phyloP scores from a whole-genome alignment of 2,329 filamentous ascomycete species.

The Exophiala xenobiotica region DNA sequence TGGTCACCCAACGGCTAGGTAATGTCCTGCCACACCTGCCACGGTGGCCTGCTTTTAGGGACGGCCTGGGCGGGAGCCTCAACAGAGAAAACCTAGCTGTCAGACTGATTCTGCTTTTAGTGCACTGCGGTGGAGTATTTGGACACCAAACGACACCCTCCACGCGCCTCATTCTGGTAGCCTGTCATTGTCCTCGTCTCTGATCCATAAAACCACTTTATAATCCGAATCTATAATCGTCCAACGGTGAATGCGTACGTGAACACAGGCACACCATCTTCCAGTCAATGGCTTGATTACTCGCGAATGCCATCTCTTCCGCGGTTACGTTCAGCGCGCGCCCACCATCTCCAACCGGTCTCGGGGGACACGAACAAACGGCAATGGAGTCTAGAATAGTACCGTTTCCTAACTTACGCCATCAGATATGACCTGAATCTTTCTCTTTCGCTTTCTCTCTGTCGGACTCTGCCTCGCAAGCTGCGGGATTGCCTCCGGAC shows the following conservation, averaged over 20 bases:
- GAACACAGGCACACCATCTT: neutral
- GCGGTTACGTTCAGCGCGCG: neutral
- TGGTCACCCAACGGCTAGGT: too few relatives aligned
- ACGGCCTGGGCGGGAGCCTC: too few relatives aligned
- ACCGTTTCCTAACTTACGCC: neutral
- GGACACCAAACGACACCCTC: neutral
- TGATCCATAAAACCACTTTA: neutral
- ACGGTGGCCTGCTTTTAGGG: too few relatives aligned
- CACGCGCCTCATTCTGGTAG: neutral
- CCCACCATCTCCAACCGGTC: too few relatives aligned
- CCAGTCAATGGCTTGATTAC: too few relatives aligned
- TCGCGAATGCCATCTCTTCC: too few relatives aligned
- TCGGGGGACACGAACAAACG: neutral
- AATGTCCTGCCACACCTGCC: too few relatives aligned
- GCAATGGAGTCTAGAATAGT: neutral
- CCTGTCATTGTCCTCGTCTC: constrained; percentile 6
- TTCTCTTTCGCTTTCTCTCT: neutral
- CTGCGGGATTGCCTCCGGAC: too few relatives aligned
- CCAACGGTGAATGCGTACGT: neutral
- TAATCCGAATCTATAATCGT: neutral
- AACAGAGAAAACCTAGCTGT: too few relatives aligned
- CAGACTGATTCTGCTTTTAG: neutral
- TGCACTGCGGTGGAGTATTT: constrained; percentile 2
- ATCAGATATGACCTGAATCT: neutral
- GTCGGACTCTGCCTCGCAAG: too few relatives aligned